Percentiles rank a stretch among this genome's conserved stretches.
These are phyloP conservation scores for Calophaca sinica DNA, from an alignment of 306 rosid genomes.

Conservation along the genomic window DNA sequence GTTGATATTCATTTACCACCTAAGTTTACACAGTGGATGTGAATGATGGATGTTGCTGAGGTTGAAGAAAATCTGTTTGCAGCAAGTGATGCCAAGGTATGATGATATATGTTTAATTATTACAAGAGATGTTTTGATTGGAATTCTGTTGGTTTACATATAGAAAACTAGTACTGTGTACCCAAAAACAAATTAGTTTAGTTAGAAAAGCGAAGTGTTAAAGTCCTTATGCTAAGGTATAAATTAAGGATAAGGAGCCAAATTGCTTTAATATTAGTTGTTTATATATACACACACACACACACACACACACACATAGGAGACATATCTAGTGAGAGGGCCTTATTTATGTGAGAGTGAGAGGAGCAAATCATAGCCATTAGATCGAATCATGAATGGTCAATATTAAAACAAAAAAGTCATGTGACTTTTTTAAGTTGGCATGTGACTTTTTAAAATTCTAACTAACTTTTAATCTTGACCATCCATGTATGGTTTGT, in stretches of 20 bases:
- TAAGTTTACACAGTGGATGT: conserved; percentile 39
- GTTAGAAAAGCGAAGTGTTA: not conserved
- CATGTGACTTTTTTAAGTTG: no score
- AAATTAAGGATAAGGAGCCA: conserved; percentile 8
- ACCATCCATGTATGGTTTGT: no score
- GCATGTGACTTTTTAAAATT: no score
- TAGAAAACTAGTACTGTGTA: not conserved
- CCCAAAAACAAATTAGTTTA: not conserved
- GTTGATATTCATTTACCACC: conserved; percentile 51
- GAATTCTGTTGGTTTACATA: conserved; percentile 17
- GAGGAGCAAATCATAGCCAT: no score
- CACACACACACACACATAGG: no score
- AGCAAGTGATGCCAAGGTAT: conserved; percentile 91
- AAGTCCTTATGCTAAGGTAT: not conserved
- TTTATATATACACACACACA: no score
- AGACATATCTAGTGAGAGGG: no score
- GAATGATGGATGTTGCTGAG: conserved; percentile 77
- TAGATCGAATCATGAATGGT: no score
- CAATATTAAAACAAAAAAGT: no score
- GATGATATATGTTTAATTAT: not conserved
- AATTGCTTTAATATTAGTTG: conserved; percentile 24
- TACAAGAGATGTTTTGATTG: not conserved
- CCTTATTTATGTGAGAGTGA: no score
- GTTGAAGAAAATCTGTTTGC: conserved; percentile 84
- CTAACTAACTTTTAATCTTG: no score